These are phyloP conservation scores for Fragaria ananassa DNA, from an alignment of 306 rosid genomes.

Conservation along the genomic window DNA sequence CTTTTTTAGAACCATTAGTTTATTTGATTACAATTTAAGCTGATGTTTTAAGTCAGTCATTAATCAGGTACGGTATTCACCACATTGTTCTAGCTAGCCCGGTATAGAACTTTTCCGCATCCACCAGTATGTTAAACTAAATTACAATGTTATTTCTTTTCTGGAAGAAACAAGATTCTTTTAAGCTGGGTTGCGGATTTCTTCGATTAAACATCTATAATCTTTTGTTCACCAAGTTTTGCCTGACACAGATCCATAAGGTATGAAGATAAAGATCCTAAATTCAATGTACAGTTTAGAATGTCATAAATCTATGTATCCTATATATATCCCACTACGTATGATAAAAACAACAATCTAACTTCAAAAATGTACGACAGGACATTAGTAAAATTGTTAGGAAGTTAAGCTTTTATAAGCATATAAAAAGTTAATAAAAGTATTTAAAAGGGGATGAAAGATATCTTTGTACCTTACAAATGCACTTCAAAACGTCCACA, in stretches of 20 bases:
- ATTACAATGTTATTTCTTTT: neutral
- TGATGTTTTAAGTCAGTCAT: neutral
- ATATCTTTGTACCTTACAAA: constrained; percentile 67
- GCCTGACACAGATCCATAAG: neutral
- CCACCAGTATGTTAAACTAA: neutral
- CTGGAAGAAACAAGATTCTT: neutral
- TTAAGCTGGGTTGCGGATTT: neutral
- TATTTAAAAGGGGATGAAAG: neutral
- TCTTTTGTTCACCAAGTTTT: neutral
- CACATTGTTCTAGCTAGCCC: neutral
- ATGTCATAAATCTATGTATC: neutral
- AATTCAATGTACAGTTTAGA: neutral
- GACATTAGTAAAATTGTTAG: neutral
- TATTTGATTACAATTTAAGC: neutral
- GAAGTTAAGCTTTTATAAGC: no score
- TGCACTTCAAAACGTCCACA: constrained; percentile 75
- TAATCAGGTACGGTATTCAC: neutral
- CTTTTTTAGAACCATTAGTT: neutral
- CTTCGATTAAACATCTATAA: neutral
- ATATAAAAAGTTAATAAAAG: neutral
- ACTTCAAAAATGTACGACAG: neutral
- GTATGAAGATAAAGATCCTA: neutral
- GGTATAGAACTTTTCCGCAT: neutral
- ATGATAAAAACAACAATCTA: neutral
- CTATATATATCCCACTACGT: neutral